These are phyloP conservation scores for Neodidymelliopsis sp. DNA, from an alignment of 2,329 filamentous ascomycete genomes.

Conservation along the genomic window DNA sequence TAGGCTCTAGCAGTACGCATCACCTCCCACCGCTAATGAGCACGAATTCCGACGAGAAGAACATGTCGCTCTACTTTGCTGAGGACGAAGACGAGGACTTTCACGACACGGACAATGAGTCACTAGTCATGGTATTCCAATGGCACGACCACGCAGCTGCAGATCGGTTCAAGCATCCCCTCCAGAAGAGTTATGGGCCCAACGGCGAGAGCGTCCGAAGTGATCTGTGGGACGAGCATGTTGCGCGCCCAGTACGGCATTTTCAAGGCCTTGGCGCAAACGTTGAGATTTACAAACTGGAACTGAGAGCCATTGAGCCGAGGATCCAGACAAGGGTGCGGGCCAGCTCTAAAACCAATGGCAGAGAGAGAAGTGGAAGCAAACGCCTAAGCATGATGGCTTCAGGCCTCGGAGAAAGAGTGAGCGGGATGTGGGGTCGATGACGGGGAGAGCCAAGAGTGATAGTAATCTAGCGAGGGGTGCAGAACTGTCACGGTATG, in stretches of 20 bases:
- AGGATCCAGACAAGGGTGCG: constrained; percentile 20
- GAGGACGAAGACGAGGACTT: constrained; percentile 22
- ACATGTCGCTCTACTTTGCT: constrained; percentile 29
- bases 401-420: constrained; percentile 31
- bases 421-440: constrained; percentile 36
- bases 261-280: constrained; percentile 34
- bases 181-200: constrained; percentile 35
- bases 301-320: constrained; percentile 37
- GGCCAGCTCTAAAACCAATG: constrained; percentile 6
- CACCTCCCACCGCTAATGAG: constrained; percentile 4
- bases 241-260: constrained; percentile 37
- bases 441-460: background rate
- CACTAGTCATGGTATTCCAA: constrained; percentile 42
- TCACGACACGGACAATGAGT: constrained; percentile 27
- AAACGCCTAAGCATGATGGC: constrained; percentile 36
- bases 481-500: background rate
- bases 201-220: constrained; percentile 30
- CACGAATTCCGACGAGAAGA: constrained; percentile 38
- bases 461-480: background rate
- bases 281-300: constrained; percentile 31
- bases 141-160: constrained; percentile 36
- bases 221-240: constrained; percentile 37
- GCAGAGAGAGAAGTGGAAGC: constrained; percentile 31
- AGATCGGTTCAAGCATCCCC: constrained; percentile 39
- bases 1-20: constrained; percentile 7